Evolutionary conservation across 2,329 filamentous ascomycete species (phyloP).

Genomic region (Colletotrichum neosansevieriae): DNA sequence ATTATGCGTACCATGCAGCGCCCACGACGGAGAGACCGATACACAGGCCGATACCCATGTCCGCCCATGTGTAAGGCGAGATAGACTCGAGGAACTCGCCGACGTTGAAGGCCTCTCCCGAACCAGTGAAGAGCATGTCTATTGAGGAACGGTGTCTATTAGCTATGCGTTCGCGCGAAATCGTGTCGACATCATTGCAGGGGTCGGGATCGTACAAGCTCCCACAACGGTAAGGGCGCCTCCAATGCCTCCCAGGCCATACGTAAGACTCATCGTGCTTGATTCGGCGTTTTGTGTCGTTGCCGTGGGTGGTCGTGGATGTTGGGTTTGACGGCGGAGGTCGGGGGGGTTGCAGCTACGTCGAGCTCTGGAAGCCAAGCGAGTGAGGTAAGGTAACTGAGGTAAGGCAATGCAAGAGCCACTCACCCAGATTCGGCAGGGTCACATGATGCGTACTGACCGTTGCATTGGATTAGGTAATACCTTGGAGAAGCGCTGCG

Average conservation of each 20-base stretch:
- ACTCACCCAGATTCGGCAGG: slow-evolving; percentile 43
- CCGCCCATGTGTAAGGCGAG: slow-evolving; percentile 95
- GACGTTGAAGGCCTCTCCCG: slow-evolving; percentile 96
- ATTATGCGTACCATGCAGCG: slow-evolving; percentile 84
- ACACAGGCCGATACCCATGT: slow-evolving; percentile 89
- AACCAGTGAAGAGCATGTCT: slow-evolving; percentile 99
- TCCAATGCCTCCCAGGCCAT: slow-evolving; percentile 76
- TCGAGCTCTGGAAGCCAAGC: slow-evolving; percentile 38
- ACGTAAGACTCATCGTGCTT: slow-evolving; percentile 76
- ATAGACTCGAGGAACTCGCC: slow-evolving; percentile 94
- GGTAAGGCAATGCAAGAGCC: slow-evolving; percentile 36
- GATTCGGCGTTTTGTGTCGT: slow-evolving; percentile 43
- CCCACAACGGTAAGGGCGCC: slow-evolving; percentile 79
- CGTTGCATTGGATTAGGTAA: slow-evolving; percentile 17
- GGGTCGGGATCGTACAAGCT: slow-evolving; percentile 73
- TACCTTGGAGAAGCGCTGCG: neutral
- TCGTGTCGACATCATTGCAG: slow-evolving; percentile 25
- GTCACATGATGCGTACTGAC: slow-evolving; percentile 52
- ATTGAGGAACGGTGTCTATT: slow-evolving; percentile 38
- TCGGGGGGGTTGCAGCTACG: slow-evolving; percentile 40
- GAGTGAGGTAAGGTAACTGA: slow-evolving; percentile 36
- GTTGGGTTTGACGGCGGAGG: slow-evolving; percentile 27
- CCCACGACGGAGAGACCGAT: slow-evolving; percentile 97
- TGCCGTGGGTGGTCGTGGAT: slow-evolving; percentile 37
- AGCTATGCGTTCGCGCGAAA: slow-evolving; percentile 26